Evolutionary conservation across 2,329 filamentous ascomycete genomes (phyloP).

Genomic region (Trichothecium sympodiale): DNA sequence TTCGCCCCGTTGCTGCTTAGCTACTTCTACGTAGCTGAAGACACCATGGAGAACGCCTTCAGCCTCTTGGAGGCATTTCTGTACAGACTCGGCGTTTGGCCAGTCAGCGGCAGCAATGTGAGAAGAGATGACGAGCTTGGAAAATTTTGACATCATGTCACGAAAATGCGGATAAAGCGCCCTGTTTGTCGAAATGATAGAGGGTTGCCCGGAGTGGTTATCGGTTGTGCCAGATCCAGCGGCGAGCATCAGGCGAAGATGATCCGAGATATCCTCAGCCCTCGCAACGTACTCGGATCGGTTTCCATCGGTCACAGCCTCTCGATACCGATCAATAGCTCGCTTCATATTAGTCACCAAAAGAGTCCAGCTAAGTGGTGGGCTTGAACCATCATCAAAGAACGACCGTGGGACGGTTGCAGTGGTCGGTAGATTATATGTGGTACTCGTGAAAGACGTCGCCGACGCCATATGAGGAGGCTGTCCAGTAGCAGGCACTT

Average conservation of each 20-base stretch:
- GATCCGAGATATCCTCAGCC: slow-evolving; percentile 97
- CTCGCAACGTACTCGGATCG: slow-evolving; percentile 85
- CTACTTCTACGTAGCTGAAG: slow-evolving; percentile 92
- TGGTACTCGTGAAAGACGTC: slow-evolving; percentile 50
- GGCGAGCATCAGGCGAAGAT: slow-evolving; percentile 83
- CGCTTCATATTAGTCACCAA: slow-evolving; percentile 88
- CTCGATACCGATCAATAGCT: slow-evolving; percentile 80
- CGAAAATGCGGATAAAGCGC: slow-evolving; percentile 93
- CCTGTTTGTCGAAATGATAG: slow-evolving; percentile 98
- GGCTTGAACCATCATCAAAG: slow-evolving; percentile 76
- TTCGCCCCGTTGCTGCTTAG: slow-evolving; percentile 83
- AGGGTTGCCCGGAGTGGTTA: slow-evolving; percentile 96
- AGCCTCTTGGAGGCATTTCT: slow-evolving; percentile 95
- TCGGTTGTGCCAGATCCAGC: slow-evolving; percentile 95
- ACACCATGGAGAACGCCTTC: slow-evolving; percentile 90
- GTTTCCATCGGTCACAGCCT: slow-evolving; percentile 73
- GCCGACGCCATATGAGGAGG: slow-evolving; percentile 45
- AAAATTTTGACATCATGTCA: slow-evolving; percentile 99
- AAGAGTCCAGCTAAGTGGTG: slow-evolving; percentile 77
- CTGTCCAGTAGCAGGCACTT: slow-evolving; percentile 19
- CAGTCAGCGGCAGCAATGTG: slow-evolving; percentile 96
- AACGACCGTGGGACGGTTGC: slow-evolving; percentile 67
- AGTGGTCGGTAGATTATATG: slow-evolving; percentile 45
- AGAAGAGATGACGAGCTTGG: slow-evolving; percentile 95
- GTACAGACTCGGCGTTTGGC: slow-evolving; percentile 84